These are phyloP conservation scores for Batkoa obscura DNA, from an alignment of 371 early-diverging fungal genomes.

Conservation along the genomic window DNA sequence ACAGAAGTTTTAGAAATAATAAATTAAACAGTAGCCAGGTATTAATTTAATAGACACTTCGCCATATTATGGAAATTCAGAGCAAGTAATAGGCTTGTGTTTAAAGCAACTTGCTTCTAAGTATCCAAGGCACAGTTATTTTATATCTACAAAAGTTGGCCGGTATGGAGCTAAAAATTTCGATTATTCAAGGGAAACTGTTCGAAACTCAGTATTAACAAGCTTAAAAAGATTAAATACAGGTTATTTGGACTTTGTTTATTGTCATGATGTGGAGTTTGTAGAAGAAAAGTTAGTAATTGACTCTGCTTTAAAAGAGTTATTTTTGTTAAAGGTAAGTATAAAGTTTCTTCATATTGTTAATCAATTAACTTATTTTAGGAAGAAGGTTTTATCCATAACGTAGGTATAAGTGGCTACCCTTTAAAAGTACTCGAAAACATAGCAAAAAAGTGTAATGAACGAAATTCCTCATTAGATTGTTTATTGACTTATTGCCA, in stretches of 20 bases:
- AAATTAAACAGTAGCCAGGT: slow-evolving; percentile 15
- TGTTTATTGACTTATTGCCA: slow-evolving; percentile 53
- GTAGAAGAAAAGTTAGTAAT: slow-evolving; percentile 30
- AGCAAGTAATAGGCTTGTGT: slow-evolving; percentile 45
- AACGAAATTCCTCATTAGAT: slow-evolving; percentile 40
- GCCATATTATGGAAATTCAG: slow-evolving; percentile 55
- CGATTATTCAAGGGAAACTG: slow-evolving; percentile 39
- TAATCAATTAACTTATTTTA: slow-evolving; percentile 7
- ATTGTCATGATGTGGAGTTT: slow-evolving; percentile 71
- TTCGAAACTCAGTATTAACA: slow-evolving; percentile 29
- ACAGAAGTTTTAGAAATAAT: background rate
- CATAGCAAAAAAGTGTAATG: slow-evolving; percentile 38
- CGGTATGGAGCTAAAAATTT: slow-evolving; percentile 54
- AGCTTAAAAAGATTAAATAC: slow-evolving; percentile 43
- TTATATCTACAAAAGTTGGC: slow-evolving; percentile 52
- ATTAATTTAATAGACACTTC: slow-evolving; percentile 59
- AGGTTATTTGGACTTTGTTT: slow-evolving; percentile 52
- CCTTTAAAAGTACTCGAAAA: slow-evolving; percentile 43
- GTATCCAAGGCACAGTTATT: slow-evolving; percentile 40
- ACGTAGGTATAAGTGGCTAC: slow-evolving; percentile 59
- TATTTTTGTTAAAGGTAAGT: slow-evolving; percentile 43
- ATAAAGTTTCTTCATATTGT: background rate
- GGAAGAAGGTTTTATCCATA: slow-evolving; percentile 35
- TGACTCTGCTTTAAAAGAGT: slow-evolving; percentile 33
- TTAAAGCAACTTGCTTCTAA: slow-evolving; percentile 22